A percentile compares a stretch with the other conserved stretches of the same genome.
phyloP scores from a whole-genome alignment of 164 flowering plant species.

The Nelumbo lutea region DNA sequence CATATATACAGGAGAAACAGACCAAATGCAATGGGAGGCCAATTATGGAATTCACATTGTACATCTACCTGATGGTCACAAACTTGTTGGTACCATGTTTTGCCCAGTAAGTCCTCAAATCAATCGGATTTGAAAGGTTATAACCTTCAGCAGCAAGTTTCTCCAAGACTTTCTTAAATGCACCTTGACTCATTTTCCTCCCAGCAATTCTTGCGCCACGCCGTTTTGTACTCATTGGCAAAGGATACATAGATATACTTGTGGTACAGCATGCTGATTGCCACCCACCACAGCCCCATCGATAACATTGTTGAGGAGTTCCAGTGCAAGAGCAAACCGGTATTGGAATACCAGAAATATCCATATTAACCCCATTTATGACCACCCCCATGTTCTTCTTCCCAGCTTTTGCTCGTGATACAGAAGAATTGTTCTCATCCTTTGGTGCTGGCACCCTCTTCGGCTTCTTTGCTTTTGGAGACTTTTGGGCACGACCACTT shows the following conservation, averaged over 20 bases:
- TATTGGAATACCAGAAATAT: conserved; percentile 71
- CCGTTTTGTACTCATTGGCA: conserved; percentile 86
- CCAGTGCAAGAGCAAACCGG: conserved; percentile 91
- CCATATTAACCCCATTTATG: conserved; percentile 75
- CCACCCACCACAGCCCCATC: conserved; percentile 99
- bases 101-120: conserved; percentile 86
- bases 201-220: conserved; percentile 94
- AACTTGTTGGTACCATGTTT: conserved; percentile 95
- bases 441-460: conserved; percentile 38
- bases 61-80: conserved; percentile 76
- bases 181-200: conserved; percentile 91
- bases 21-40: conserved; percentile 35
- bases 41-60: conserved; percentile 18
- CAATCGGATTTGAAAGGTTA: conserved; percentile 68
- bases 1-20: conserved; percentile 44
- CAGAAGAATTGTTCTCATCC: conserved; percentile 35
- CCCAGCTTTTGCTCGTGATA: conserved; percentile 38
- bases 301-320: conserved; percentile 75
- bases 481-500: conserved; percentile 30
- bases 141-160: conserved; percentile 73
- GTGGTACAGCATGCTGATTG: conserved; percentile 94
- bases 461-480: conserved; percentile 52
- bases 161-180: conserved; percentile 90
- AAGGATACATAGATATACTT: conserved; percentile 66
- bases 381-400: conserved; percentile 57